These are phyloP conservation scores for Podaxis mareebaensis DNA, from an alignment of 768 basidiomycete species.

Conservation along the genomic window DNA sequence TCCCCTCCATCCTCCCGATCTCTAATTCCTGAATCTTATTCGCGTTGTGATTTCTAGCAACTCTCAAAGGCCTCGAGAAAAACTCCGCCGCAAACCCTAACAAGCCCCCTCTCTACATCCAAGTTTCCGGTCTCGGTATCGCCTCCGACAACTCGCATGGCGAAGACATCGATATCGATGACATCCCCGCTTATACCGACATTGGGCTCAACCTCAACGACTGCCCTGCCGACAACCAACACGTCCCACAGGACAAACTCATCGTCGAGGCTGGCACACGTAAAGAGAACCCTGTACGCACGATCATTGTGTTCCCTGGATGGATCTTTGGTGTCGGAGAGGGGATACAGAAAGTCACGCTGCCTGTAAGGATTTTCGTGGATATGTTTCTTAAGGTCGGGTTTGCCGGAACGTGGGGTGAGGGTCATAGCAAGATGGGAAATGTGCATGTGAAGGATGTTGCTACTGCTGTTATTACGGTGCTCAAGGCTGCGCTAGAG, in stretches of 20 bases:
- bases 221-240: conserved; percentile 23
- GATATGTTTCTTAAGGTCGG: conserved; percentile 31
- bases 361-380: conserved; percentile 37
- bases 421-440: conserved; percentile 36
- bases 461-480: conserved; percentile 31
- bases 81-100: conserved; percentile 34
- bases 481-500: conserved; percentile 40
- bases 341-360: conserved; percentile 39
- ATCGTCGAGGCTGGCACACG: conserved; percentile 42
- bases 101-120: conserved; percentile 43
- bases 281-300: conserved; percentile 40
- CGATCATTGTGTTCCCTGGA: conserved; percentile 42
- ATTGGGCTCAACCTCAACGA: conserved; percentile 33
- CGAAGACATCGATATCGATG: conserved; percentile 29
- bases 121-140: conserved; percentile 43
- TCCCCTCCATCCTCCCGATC: neutral
- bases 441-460: conserved; percentile 44
- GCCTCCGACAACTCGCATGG: conserved; percentile 41
- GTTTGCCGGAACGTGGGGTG: conserved; percentile 43
- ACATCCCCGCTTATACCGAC: conserved; percentile 37
- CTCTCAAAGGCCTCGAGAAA: conserved; percentile 38
- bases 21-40: neutral
- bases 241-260: conserved; percentile 26
- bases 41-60: conserved; percentile 26
- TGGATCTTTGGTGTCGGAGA: conserved; percentile 45